Evolutionary conservation across 2,329 filamentous ascomycete genomes (phyloP), one percentile per base, ranked within the genome.

Genomic region (Calonectria crousiana): DNA sequence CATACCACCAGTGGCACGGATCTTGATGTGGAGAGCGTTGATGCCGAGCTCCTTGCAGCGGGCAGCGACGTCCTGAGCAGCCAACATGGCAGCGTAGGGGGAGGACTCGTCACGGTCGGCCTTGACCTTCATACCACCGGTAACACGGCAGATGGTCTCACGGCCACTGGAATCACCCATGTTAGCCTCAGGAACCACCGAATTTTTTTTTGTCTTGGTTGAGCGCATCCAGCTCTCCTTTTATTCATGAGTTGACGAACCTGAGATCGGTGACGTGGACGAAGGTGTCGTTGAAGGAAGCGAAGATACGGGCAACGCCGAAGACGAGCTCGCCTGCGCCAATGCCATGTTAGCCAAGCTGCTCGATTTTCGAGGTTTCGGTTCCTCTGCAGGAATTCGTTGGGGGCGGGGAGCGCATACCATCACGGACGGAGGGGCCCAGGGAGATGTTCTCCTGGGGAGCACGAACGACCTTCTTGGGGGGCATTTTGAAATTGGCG

Each of bases 61-160:
- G 87, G 92, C 90, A 85, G 97, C 97, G 86, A 98, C 95, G 88
- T 98, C 96, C 92, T 99, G 97, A 81, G 97, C 97, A 90, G 97
- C 97, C 95, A 99, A 96, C 97, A 99, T 99, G 90, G 97, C 97
- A 85, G 97, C 97, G 92, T 99, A 99, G 84, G 97, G 97, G 82
- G 97, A 98, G 85, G 96, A 98, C 92, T 99, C 97, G 91, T 99
- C 97, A 92, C 97, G 96, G 87, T 99, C 96, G 89, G 96, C 96
- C 94, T 99, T 99, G 93, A 99, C 97, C 93, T 99, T 99, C 97
- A 99, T 99, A 87, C 97, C 97, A 91, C 97, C 97, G 85, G 97
- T 99, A 83, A 99, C 96, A 95, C 97, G 96, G 93, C 93, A 95
- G 91, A 99, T 98, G 90, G 97, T 99, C 94, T 99, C 97, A 90